phyloP scores from a whole-genome alignment of 495 filamentous ascomycete genomes.

The Aspergillus sclerotioniger region DNA sequence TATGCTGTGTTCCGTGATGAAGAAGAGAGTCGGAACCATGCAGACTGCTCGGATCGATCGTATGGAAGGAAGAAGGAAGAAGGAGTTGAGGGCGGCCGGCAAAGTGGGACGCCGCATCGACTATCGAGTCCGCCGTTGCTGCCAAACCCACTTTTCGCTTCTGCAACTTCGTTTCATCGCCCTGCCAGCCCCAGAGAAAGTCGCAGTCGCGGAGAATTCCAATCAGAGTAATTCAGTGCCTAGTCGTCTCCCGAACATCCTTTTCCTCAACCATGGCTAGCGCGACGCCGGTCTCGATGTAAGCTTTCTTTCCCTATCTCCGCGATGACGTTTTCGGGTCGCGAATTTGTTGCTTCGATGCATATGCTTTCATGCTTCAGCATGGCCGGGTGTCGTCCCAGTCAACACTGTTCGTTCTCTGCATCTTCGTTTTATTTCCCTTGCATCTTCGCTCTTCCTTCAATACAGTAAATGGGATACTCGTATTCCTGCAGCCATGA shows the following conservation, averaged over 20 bases:
- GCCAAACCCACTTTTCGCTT: neutral
- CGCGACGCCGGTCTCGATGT: neutral
- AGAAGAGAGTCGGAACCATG: neutral
- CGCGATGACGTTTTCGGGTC: neutral
- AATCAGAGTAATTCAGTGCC: neutral
- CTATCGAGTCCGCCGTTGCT: neutral
- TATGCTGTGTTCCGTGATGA: neutral
- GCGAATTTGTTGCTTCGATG: constrained; percentile 1
- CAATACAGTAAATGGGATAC: too few species aligned
- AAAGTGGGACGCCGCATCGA: constrained; percentile 18
- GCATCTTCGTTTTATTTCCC: too few species aligned
- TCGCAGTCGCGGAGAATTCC: neutral
- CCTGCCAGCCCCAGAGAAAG: neutral
- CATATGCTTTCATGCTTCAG: neutral
- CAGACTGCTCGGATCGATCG: too few species aligned
- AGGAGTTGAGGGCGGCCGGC: neutral
- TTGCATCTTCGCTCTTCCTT: constrained; percentile 9
- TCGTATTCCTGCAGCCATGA: too few species aligned
- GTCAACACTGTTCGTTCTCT: neutral
- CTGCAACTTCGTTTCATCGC: constrained; percentile 7
- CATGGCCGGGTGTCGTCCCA: neutral
- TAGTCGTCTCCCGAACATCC: neutral
- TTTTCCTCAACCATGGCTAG: neutral
- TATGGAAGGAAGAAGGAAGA: too few species aligned
- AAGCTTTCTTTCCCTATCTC: neutral